These are phyloP conservation scores for Pleurotus ostreatus DNA, from an alignment of 768 basidiomycete species.

Conservation along the genomic window DNA sequence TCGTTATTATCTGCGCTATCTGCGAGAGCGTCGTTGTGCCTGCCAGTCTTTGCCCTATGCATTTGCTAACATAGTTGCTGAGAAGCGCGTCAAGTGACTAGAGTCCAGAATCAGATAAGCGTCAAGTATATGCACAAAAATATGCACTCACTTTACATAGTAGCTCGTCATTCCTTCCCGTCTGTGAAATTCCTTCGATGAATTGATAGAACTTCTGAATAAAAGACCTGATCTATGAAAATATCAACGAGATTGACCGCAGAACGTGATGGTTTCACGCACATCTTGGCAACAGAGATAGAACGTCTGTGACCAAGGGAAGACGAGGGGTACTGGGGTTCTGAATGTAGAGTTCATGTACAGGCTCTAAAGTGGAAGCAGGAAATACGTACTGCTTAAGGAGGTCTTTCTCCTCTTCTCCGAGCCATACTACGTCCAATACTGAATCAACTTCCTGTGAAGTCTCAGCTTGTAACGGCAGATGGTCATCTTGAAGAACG, in stretches of 20 bases:
- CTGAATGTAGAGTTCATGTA: slow-evolving; percentile 32
- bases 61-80: slow-evolving; percentile 68
- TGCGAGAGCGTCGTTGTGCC: slow-evolving; percentile 81
- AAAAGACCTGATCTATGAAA: slow-evolving; percentile 71
- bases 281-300: slow-evolving; percentile 92
- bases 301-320: slow-evolving; percentile 96
- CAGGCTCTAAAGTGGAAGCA: not conserved
- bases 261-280: slow-evolving; percentile 12
- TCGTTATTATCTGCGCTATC: slow-evolving; percentile 88
- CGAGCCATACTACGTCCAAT: slow-evolving; percentile 82
- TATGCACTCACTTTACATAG: slow-evolving; percentile 65
- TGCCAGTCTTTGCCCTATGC: slow-evolving; percentile 70
- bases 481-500: slow-evolving; percentile 81
- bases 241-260: not conserved
- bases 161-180: slow-evolving; percentile 87
- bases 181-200: slow-evolving; percentile 90
- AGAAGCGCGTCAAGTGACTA: slow-evolving; percentile 88
- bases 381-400: slow-evolving; percentile 44
- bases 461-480: slow-evolving; percentile 75
- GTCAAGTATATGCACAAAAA: not conserved
- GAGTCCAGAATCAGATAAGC: slow-evolving; percentile 6
- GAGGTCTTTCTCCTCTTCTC: slow-evolving; percentile 56
- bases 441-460: slow-evolving; percentile 65
- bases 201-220: slow-evolving; percentile 96
- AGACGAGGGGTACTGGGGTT: slow-evolving; percentile 55